phyloP scores from a whole-genome alignment of 192 early-diverging fungal species.

The Backusella sp. region DNA sequence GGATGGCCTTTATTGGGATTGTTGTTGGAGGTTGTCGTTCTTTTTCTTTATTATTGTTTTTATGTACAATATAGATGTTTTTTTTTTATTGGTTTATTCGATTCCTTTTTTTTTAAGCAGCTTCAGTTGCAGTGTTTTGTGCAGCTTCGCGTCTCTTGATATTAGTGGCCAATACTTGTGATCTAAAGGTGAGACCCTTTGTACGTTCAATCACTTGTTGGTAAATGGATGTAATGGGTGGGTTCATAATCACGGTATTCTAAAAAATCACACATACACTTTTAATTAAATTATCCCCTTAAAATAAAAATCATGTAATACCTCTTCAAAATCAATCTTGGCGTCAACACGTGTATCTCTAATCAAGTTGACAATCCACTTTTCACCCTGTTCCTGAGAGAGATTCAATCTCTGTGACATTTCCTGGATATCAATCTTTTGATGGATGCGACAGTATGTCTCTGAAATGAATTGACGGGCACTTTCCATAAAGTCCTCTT shows the following conservation, averaged over 20 bases:
- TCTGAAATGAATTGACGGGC: conserved; percentile 93
- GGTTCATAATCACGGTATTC: conserved; percentile 95
- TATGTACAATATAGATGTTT: no score
- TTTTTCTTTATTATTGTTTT: no score
- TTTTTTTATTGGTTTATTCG: neutral
- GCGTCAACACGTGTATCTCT: conserved; percentile 94
- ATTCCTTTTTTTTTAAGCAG: conserved; percentile 15
- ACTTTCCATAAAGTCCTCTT: conserved; percentile 93
- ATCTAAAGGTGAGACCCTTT: conserved; percentile 86
- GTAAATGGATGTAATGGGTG: conserved; percentile 81
- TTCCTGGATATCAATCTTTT: conserved; percentile 89
- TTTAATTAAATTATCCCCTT: neutral
- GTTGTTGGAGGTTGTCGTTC: no score
- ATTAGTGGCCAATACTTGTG: conserved; percentile 81
- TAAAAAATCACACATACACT: conserved; percentile 22
- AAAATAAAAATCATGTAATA: conserved; percentile 17
- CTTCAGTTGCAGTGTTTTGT: conserved; percentile 19
- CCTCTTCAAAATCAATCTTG: conserved; percentile 93
- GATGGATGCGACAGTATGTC: conserved; percentile 96
- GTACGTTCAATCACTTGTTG: conserved; percentile 97
- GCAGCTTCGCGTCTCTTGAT: conserved; percentile 85
- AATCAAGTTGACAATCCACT: conserved; percentile 98
- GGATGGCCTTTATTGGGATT: no score
- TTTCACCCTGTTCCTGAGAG: conserved; percentile 88
- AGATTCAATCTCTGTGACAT: conserved; percentile 84